phyloP scores from a whole-genome alignment of 2,329 filamentous ascomycete genomes.

The Orbilia quercus region DNA sequence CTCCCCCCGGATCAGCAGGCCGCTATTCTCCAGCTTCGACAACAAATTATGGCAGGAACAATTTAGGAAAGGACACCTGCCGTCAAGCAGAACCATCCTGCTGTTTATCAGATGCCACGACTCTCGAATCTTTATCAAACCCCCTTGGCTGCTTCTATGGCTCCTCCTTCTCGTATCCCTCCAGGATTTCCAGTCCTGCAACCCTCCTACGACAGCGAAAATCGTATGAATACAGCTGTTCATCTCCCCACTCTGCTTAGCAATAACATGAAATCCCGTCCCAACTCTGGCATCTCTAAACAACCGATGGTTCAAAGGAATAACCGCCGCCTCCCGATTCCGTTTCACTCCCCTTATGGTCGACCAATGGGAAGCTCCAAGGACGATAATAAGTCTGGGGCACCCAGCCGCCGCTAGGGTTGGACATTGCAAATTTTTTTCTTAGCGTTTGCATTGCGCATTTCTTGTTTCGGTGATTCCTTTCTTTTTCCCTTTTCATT shows the following conservation, averaged over 20 bases:
- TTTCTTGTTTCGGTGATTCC: conserved; percentile 34
- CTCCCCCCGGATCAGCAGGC: conserved; percentile 69
- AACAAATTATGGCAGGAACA: conserved; percentile 65
- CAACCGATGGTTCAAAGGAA: conserved; percentile 34
- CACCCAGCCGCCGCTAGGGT: conserved; percentile 10
- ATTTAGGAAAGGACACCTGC: conserved; percentile 54
- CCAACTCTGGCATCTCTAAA: conserved; percentile 20
- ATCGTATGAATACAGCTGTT: conserved; percentile 30
- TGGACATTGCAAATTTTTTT: conserved; percentile 8
- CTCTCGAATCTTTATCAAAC: background rate
- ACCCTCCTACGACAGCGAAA: conserved; percentile 10
- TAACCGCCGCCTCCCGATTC: conserved; percentile 24
- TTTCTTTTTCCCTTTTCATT: conserved; percentile 25
- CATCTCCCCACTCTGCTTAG: conserved; percentile 10
- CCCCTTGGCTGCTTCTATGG: conserved; percentile 46
- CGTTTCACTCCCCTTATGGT: conserved; percentile 28
- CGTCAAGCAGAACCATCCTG: conserved; percentile 13
- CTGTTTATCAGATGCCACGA: conserved; percentile 1
- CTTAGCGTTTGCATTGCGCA: conserved; percentile 32
- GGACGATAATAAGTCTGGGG: background rate
- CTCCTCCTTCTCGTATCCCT: conserved; percentile 24
- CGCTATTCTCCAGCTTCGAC: conserved; percentile 72
- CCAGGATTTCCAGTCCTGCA: background rate
- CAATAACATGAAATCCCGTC: conserved; percentile 10
- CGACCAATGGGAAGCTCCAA: background rate